Base-by-base conservation (phyloP, 306 rosid genomes). In the Trifolium dubium region DNA sequence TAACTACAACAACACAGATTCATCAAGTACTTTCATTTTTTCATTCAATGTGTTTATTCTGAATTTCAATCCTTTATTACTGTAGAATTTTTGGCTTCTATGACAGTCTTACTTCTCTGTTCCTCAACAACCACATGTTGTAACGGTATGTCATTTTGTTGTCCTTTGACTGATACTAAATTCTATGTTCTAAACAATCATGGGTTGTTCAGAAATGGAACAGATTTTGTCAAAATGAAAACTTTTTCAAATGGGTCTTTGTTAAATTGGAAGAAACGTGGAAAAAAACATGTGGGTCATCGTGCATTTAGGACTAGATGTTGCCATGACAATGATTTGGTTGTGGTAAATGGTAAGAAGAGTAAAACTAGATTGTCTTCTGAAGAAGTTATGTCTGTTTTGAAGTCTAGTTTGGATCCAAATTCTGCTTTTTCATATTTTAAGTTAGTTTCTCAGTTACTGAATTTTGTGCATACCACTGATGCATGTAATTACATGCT, bases 401-500 rank as follows among this genome's bases (percentile, higher is more conserved):
- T 94, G 5, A 91, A 83, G 86, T 94, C 98, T 8, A 78, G 73
- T 86, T 37, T 78, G 3, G 91, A 91, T 69, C 89, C 88, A 7
- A 77, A 6, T 75, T 67, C 79, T 65, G 88, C 89, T 64, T 83
- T 89, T 74, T 81, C 96, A 3, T 89, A 86, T 70, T 94, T 94
- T 70, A 86, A 88, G 77, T 82, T 85, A 5, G 69, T 91, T 71
- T 69, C 96, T 54, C 82, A 80, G 68, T 83, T 83, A 77, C 89
- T 91, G 4, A 78, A 67, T 77, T 81, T 88, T 75, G 81, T 89
- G 71, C 98, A 89, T 73, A 87, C 97, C 46, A 85, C 97, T 31
- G 92, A 89, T 64, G 85, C 94, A 8, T 94, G 94, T 60, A 89
- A 94, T 87, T 83, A 86, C 87, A 89, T 94, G 92, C 98, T 94